A percentile compares a stretch with the other conserved stretches of the same genome.
Evolutionary conservation across 2,329 filamentous ascomycete species (phyloP).

Genomic region (Sarocladium strictum): DNA sequence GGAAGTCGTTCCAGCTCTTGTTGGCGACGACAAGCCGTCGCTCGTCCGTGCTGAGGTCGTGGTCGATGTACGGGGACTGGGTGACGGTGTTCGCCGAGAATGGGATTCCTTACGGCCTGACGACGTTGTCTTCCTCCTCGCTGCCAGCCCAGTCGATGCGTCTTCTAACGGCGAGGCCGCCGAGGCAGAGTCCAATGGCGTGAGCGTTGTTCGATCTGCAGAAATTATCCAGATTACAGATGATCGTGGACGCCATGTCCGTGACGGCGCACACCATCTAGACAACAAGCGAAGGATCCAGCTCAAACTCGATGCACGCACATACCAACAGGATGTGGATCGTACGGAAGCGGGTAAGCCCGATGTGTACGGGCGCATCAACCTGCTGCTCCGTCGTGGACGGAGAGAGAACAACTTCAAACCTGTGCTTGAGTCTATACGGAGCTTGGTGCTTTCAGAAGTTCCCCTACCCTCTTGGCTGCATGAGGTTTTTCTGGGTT

Average conservation of each 20-base stretch:
- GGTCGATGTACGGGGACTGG: constrained; percentile 75
- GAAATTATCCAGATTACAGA: constrained; percentile 83
- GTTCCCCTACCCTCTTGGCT: constrained; percentile 86
- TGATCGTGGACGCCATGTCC: constrained; percentile 69
- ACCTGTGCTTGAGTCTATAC: constrained; percentile 85
- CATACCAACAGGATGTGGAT: constrained; percentile 73
- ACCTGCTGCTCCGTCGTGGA: constrained; percentile 75
- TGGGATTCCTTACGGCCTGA: constrained; percentile 86
- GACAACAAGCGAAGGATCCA: constrained; percentile 69
- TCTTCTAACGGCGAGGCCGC: background rate
- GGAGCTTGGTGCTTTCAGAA: constrained; percentile 76
- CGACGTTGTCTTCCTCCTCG: constrained; percentile 84
- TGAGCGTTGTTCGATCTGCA: constrained; percentile 63
- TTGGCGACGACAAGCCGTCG: constrained; percentile 79
- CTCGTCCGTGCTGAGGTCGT: constrained; percentile 80
- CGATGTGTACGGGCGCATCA: constrained; percentile 79
- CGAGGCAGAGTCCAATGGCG: background rate
- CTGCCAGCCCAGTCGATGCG: constrained; percentile 53
- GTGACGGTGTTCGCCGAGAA: constrained; percentile 69
- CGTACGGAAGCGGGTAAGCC: constrained; percentile 58
- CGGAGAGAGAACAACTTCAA: constrained; percentile 97
- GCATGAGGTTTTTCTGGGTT: constrained; percentile 95
- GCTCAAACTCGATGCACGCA: constrained; percentile 71
- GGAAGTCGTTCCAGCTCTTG: constrained; percentile 74
- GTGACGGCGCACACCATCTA: constrained; percentile 52